Evolutionary conservation across 345 rosid genomes (phyloP).

Genomic region (Brassica juncea): DNA sequence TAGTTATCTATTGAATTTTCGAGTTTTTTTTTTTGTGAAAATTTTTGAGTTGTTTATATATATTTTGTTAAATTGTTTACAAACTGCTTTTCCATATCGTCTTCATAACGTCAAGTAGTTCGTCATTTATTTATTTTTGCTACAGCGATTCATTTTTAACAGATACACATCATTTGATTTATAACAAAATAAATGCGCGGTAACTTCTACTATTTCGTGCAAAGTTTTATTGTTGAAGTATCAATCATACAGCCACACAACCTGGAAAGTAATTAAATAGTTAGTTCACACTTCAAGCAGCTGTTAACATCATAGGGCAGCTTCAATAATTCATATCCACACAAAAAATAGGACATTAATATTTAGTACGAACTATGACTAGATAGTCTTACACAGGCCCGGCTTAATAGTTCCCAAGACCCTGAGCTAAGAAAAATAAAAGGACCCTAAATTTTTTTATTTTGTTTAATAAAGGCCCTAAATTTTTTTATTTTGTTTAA

Average conservation of each 20-base stretch:
- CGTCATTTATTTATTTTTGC: background rate
- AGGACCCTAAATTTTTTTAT: too few species aligned
- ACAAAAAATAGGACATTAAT: background rate
- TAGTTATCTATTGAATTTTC: background rate
- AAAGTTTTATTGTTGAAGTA: conserved; percentile 17
- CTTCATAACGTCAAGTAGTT: background rate
- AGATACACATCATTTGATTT: conserved; percentile 15
- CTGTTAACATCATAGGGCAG: background rate
- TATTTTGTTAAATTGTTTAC: background rate
- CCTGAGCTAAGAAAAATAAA: too few species aligned
- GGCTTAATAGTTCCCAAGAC: too few species aligned
- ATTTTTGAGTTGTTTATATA: background rate
- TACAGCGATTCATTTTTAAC: background rate
- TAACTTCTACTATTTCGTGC: background rate
- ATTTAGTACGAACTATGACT: background rate
- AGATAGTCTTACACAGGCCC: conserved; percentile 1
- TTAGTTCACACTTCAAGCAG: conserved; percentile 19
- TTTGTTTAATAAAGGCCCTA: too few species aligned
- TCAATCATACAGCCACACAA: conserved; percentile 11
- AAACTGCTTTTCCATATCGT: background rate
- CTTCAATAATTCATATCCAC: background rate
- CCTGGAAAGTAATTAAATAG: background rate
- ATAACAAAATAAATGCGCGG: background rate
- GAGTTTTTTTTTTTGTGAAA: background rate
- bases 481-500: too few species aligned